A percentile compares a stretch with the other conserved stretches of the same genome.
Evolutionary conservation across 192 early-diverging fungal species (phyloP).

Genomic region (Dissophora ornata): DNA sequence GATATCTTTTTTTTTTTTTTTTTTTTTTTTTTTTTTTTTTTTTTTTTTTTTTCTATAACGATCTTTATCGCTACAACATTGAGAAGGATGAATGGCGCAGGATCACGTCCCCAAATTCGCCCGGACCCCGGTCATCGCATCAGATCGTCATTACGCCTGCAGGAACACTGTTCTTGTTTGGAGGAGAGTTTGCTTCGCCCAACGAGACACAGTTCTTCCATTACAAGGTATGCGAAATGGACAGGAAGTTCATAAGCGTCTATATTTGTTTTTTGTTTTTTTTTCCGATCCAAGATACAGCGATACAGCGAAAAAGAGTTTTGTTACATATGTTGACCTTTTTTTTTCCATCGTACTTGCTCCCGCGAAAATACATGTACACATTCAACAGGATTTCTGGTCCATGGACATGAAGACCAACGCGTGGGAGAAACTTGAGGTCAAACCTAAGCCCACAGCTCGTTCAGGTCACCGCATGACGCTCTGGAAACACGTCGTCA

Average conservation of each 20-base stretch:
- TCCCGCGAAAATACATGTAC: too few relatives aligned
- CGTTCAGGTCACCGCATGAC: constrained; percentile 74
- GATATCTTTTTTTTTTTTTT: background rate
- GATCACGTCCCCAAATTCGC: constrained; percentile 70
- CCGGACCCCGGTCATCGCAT: constrained; percentile 76
- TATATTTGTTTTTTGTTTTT: constrained; percentile 1
- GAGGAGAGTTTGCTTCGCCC: constrained; percentile 69
- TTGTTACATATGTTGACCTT: background rate
- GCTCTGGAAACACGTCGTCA: constrained; percentile 70
- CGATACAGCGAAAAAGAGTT: background rate
- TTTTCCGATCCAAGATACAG: background rate
- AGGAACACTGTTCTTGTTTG: constrained; percentile 74
- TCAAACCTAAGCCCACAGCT: constrained; percentile 62
- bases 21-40: background rate
- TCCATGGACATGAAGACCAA: constrained; percentile 73
- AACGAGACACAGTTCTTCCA: constrained; percentile 78
- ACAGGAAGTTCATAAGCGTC: too few relatives aligned
- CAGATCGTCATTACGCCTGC: constrained; percentile 70
- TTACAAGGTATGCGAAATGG: constrained; percentile 56
- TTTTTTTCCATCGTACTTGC: too few relatives aligned
- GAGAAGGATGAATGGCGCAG: constrained; percentile 80
- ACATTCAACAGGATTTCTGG: constrained; percentile 75
- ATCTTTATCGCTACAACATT: constrained; percentile 75
- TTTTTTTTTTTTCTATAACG: constrained; percentile 67
- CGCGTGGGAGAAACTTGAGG: constrained; percentile 76